Conservation (phyloP, 1,139 yeast genomes). For the Debaryomycetaceae sp. region DNA sequence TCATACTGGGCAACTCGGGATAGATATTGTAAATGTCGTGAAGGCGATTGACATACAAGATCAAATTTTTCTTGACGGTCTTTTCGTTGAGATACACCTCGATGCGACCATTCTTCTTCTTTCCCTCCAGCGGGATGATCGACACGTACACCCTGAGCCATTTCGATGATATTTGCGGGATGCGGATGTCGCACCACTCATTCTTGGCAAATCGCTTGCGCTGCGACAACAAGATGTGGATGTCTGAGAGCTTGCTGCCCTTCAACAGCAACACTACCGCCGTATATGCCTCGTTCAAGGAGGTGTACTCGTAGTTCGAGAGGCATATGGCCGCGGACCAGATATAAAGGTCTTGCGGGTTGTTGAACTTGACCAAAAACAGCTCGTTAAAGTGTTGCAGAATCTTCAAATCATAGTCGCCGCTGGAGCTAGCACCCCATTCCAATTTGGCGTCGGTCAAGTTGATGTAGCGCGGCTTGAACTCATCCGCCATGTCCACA, state of each 20-base stretch:
- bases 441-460: slow-evolving; percentile 41
- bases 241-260: slow-evolving; percentile 50
- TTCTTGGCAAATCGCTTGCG: slow-evolving; percentile 40
- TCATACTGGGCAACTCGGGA: slow-evolving; percentile 51
- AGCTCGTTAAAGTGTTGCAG: slow-evolving; percentile 35
- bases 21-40: slow-evolving; percentile 45
- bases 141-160: slow-evolving; percentile 52
- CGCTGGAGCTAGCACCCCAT: slow-evolving; percentile 11
- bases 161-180: slow-evolving; percentile 52
- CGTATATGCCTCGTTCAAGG: slow-evolving; percentile 52
- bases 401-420: slow-evolving; percentile 26
- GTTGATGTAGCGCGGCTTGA: slow-evolving; percentile 45
- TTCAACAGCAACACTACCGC: slow-evolving; percentile 54
- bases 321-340: slow-evolving; percentile 47
- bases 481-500: slow-evolving; percentile 26
- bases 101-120: slow-evolving; percentile 39
- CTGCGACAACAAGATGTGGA: slow-evolving; percentile 46
- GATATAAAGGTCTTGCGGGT: slow-evolving; percentile 27
- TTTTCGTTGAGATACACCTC: slow-evolving; percentile 45
- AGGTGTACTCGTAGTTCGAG: slow-evolving; percentile 46
- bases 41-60: slow-evolving; percentile 42
- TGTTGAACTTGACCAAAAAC: slow-evolving; percentile 30
- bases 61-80: slow-evolving; percentile 39
- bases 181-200: slow-evolving; percentile 56
- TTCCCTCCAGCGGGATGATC: slow-evolving; percentile 37